Evolutionary conservation across 805 yeast genomes (phyloP).

Genomic region (Nakazawaea ambrosiae): DNA sequence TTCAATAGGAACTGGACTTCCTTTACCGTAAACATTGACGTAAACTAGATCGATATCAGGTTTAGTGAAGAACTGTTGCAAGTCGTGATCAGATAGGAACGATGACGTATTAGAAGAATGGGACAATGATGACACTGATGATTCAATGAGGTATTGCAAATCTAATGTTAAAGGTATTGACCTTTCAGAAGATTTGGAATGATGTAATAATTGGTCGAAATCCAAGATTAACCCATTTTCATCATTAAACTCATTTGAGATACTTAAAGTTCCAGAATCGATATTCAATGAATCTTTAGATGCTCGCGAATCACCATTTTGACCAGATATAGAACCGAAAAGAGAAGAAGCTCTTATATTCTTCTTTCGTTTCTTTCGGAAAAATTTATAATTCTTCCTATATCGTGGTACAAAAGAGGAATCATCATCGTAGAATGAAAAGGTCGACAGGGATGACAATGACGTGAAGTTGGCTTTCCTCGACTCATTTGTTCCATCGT

Average conservation of each 20-base stretch:
- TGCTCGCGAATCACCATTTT: background rate
- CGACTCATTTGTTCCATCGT: too few relatives aligned
- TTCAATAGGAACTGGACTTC: conserved; percentile 43
- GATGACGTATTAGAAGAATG: too few relatives aligned
- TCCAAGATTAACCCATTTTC: conserved; percentile 1
- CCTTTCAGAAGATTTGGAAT: too few relatives aligned
- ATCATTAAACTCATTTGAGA: background rate
- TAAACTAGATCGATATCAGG: conserved; percentile 29
- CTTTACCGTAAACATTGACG: conserved; percentile 43
- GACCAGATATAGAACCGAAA: too few relatives aligned
- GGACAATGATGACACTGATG: too few relatives aligned
- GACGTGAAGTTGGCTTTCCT: too few relatives aligned
- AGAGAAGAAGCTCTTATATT: background rate
- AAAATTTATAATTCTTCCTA: conserved; percentile 1
- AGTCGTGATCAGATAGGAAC: background rate
- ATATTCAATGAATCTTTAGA: background rate
- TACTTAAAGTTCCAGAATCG: background rate
- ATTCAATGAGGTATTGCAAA: too few relatives aligned
- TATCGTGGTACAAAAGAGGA: background rate
- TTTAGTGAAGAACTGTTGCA: background rate
- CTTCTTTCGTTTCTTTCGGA: conserved; percentile 3
- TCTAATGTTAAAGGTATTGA: too few relatives aligned
- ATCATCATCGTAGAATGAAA: background rate
- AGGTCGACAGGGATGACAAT: background rate
- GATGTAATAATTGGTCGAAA: background rate